Base-by-base conservation (phyloP, 2,329 filamentous ascomycete species). In the Incumbomyces delicatus region DNA sequence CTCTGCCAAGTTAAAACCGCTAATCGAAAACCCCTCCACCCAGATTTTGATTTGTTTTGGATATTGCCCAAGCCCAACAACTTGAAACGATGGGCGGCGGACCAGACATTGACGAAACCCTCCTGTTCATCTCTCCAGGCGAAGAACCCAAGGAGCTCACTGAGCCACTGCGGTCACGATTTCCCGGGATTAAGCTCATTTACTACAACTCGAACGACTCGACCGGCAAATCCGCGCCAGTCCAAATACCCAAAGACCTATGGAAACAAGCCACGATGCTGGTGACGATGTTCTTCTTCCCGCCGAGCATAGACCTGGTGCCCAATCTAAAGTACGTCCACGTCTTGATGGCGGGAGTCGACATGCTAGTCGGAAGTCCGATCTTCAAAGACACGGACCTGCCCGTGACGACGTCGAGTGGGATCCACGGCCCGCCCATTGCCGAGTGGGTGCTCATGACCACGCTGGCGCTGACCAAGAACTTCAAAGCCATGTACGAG, bases 391-490 rank as follows among this genome's bases (percentile, higher is more conserved):
- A 72, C 39, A 73, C 69, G 12, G 58, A 73, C 20, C 72, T 80
- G 42, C 66, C 72, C 1, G 65, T 81, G 47, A 74, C 74, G 2
- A 78, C 72, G 2, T 70, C 69, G 30, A 74, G 70, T 3, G 67
- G 77, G 18, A 73, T 80, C 39, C 77, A 80, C 56, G 77, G 76
- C 1, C 80, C 80, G 0, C 77, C 80, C 47, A 83, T 83, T 41
- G 70, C 78, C 0, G 80, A 83, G 65, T 84, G 80, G 79, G 74
- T 79, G 11, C 62, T 82, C 22, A 69, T 82, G 70, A 81, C 80
- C 55, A 72, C 74, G 45, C 64, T 83, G 2, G 68, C 74, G n/a
- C 66, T 74, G 18, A 72, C 68, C n/a, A 75, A 78, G 50, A 65
- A 71, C 20, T 78, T 77, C 59, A 67, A 71, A 36, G 41, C 63